phyloP scores from a whole-genome alignment of 2,329 filamentous ascomycete genomes.

The Boeremia lycopersici region DNA sequence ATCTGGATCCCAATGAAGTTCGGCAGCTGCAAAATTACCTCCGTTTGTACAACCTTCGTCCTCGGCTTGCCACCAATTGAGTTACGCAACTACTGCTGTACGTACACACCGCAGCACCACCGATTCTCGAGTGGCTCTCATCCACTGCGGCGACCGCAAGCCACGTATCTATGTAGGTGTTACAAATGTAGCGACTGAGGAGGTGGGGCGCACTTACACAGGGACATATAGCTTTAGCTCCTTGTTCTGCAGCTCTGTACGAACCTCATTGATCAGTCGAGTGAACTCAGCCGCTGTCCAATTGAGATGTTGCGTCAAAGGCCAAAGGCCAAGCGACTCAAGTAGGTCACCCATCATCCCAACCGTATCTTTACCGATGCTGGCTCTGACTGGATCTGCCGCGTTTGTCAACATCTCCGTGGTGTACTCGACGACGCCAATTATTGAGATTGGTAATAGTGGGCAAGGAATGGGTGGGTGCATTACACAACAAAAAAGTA shows the following conservation, averaged over 20 bases:
- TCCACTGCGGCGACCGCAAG: conserved; percentile 38
- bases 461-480: background rate
- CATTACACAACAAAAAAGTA: background rate
- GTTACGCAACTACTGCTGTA: background rate
- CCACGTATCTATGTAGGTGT: conserved; percentile 35
- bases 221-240: conserved; percentile 46
- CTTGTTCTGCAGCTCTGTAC: conserved; percentile 35
- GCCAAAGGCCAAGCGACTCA: conserved; percentile 47
- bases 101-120: too few species aligned
- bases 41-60: background rate
- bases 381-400: conserved; percentile 38
- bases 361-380: conserved; percentile 37
- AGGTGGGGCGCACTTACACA: conserved; percentile 32
- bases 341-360: conserved; percentile 43
- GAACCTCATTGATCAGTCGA: conserved; percentile 36
- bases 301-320: conserved; percentile 41
- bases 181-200: conserved; percentile 5
- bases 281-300: conserved; percentile 40
- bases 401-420: background rate
- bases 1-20: background rate
- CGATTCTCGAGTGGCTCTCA: background rate
- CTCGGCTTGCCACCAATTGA: background rate
- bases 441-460: too few species aligned
- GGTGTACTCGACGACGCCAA: background rate
- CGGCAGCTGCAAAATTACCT: background rate